Evolutionary conservation across 225 moss, liverwort and hornwort species (phyloP).

Genomic region (Climacium dendroides): DNA sequence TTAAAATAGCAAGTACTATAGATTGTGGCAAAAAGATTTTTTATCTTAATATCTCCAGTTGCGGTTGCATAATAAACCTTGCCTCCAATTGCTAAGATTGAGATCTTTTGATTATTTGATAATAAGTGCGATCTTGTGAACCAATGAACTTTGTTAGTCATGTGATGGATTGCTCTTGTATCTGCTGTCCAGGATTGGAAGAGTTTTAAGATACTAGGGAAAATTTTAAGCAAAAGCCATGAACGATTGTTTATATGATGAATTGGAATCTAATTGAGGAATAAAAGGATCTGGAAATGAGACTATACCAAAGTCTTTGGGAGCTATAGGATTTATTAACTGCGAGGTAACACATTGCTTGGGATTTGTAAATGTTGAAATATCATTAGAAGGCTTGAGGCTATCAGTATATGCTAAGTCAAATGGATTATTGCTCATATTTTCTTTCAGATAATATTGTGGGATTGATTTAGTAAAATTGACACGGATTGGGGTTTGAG

Average conservation of each 20-base stretch:
- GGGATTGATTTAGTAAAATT: not conserved
- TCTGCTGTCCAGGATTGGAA: too few relatives aligned
- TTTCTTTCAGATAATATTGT: fast-evolving
- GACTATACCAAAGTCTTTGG: fast-evolving
- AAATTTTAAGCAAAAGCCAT: too few relatives aligned
- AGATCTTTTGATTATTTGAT: not conserved
- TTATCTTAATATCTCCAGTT: not conserved
- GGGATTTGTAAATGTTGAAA: fast-evolving
- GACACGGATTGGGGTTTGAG: fast-evolving
- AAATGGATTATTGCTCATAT: not conserved
- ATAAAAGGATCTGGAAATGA: too few relatives aligned
- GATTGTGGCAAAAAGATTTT: fast-evolving
- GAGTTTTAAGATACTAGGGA: too few relatives aligned
- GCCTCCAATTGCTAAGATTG: not conserved
- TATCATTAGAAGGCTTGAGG: not conserved
- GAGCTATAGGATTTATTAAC: fast-evolving
- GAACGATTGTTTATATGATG: too few relatives aligned
- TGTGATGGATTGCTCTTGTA: not conserved
- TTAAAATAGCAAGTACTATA: not conserved
- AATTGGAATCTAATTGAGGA: too few relatives aligned
- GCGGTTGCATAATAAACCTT: too few relatives aligned
- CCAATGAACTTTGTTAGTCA: fast-evolving
- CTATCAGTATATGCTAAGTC: fast-evolving
- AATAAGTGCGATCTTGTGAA: fast-evolving
- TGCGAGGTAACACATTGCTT: not conserved